Evolutionary conservation across 768 basidiomycete species (phyloP).

Genomic region (Pleurotus eryngii): DNA sequence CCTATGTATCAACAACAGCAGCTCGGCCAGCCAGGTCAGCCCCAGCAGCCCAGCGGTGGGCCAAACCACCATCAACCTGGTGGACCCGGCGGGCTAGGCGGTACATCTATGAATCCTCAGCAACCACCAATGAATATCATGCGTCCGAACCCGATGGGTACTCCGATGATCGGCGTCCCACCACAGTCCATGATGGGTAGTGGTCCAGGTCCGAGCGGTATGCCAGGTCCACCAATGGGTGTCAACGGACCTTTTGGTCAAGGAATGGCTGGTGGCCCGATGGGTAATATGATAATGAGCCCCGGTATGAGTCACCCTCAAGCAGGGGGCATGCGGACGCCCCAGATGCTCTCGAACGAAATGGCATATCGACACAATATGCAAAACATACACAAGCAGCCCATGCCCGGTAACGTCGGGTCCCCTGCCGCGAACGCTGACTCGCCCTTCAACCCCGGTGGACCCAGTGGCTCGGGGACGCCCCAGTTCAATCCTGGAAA

Average conservation of each 20-base stretch:
- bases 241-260: conserved; percentile 9
- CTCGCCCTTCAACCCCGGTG: conserved; percentile 36
- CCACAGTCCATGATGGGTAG: conserved; percentile 6
- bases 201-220: neutral
- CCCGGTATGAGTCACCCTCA: conserved; percentile 32
- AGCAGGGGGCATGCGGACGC: conserved; percentile 31
- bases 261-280: conserved; percentile 20
- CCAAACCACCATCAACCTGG: conserved; percentile 26
- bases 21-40: conserved; percentile 18
- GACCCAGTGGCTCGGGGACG: conserved; percentile 4
- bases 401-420: conserved; percentile 30
- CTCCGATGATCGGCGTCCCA: conserved; percentile 24
- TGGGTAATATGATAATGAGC: conserved; percentile 19
- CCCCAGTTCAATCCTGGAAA: conserved; percentile 34
- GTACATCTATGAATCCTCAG: conserved; percentile 1
- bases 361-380: conserved; percentile 24
- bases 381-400: conserved; percentile 28
- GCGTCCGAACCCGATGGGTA: conserved; percentile 12
- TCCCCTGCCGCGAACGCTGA: conserved; percentile 44
- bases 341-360: conserved; percentile 28
- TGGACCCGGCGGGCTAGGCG: conserved; percentile 16
- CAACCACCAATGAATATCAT: conserved; percentile 12
- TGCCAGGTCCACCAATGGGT: conserved; percentile 3
- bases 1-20: conserved; percentile 22
- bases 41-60: conserved; percentile 15